Percentiles rank a stretch among this genome's conserved stretches.
These are phyloP conservation scores for Aspergillus kassunensis DNA, from an alignment of 495 filamentous ascomycete genomes.

Conservation along the genomic window DNA sequence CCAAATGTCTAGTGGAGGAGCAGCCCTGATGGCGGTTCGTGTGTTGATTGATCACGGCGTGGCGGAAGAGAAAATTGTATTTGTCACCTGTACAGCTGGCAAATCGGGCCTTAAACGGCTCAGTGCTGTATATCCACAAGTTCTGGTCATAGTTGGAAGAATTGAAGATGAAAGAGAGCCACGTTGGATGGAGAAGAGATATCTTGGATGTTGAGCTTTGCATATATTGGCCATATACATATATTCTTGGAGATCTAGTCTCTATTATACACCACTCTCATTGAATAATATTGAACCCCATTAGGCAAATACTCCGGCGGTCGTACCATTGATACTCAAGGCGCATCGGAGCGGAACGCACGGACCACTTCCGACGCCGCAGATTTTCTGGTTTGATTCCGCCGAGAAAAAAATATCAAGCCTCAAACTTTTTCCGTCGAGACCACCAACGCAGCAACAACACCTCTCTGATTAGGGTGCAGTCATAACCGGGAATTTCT, in stretches of 20 bases:
- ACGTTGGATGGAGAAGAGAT: slow-evolving; percentile 78
- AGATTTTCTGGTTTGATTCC: slow-evolving; percentile 23
- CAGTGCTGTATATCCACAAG: slow-evolving; percentile 78
- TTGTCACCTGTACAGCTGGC: slow-evolving; percentile 85
- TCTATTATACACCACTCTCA: too few relatives aligned
- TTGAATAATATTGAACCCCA: too few relatives aligned
- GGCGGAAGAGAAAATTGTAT: slow-evolving; percentile 76
- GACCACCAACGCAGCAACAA: neutral
- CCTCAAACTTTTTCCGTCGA: slow-evolving; percentile 6
- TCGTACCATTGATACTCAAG: neutral
- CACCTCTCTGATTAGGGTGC: neutral
- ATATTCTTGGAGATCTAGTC: neutral
- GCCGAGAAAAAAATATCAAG: slow-evolving; percentile 22
- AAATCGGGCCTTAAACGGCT: slow-evolving; percentile 75
- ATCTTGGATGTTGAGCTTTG: slow-evolving; percentile 63
- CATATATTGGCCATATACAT: neutral
- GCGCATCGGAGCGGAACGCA: slow-evolving; percentile 12
- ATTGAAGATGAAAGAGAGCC: slow-evolving; percentile 71
- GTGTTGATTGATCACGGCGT: slow-evolving; percentile 94
- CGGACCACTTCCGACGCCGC: slow-evolving; percentile 17
- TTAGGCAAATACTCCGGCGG: too few relatives aligned
- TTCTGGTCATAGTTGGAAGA: slow-evolving; percentile 77
- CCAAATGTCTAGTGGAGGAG: slow-evolving; percentile 90
- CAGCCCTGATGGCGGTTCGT: slow-evolving; percentile 93
- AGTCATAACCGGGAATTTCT: neutral